Conservation (phyloP, 2,329 filamentous ascomycete genomes). For the Cladosporium sp. region DNA sequence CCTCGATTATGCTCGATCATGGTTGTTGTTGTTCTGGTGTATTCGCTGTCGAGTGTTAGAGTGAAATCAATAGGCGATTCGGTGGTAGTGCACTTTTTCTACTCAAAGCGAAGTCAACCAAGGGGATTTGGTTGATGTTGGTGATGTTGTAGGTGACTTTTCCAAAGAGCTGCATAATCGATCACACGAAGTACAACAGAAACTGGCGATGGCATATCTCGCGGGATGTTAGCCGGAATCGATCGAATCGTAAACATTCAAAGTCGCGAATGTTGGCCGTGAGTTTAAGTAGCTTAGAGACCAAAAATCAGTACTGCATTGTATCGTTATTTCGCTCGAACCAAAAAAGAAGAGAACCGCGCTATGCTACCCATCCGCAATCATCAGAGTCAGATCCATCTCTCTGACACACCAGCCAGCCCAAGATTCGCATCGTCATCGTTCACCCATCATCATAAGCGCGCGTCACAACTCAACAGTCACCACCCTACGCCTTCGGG, state of each 20-base stretch:
- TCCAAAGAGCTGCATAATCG: too few relatives aligned
- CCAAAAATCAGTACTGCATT: neutral
- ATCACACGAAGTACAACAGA: neutral
- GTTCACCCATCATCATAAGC: neutral
- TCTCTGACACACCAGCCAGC: neutral
- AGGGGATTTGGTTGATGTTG: neutral
- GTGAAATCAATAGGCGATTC: neutral
- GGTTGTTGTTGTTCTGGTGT: neutral
- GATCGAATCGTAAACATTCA: too few relatives aligned
- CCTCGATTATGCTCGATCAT: neutral
- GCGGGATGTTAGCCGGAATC: neutral
- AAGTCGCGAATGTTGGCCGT: too few relatives aligned
- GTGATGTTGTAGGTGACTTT: neutral
- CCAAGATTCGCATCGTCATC: neutral
- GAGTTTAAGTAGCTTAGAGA: neutral
- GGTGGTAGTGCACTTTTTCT: neutral
- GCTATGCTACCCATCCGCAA: constrained; percentile 4
- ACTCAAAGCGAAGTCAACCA: neutral
- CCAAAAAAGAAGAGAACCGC: neutral
- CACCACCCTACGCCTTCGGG: constrained; percentile 11
- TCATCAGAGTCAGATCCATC: neutral
- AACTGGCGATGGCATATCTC: neutral
- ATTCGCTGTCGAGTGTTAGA: neutral
- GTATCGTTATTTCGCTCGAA: neutral
- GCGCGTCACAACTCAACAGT: too few relatives aligned